phyloP scores from a whole-genome alignment of 2,329 filamentous ascomycete genomes.

The Gliomastix tumulicola region DNA sequence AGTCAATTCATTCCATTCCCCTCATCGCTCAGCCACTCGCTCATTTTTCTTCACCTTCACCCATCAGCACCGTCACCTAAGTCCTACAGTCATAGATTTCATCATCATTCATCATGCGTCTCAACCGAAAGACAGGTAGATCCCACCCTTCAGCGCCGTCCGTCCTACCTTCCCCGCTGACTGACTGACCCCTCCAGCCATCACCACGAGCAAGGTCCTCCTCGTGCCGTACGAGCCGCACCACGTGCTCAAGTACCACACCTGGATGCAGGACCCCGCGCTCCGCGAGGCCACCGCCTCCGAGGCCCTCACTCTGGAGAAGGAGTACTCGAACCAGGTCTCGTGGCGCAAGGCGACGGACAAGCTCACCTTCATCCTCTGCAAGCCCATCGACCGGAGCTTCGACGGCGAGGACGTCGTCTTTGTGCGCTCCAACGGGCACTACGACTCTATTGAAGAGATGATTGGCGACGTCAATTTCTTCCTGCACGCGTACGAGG shows the following conservation, averaged over 20 bases:
- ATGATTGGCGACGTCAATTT: conserved; percentile 78
- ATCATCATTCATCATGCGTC: conserved; percentile 35
- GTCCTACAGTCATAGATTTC: too few relatives aligned
- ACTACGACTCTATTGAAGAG: conserved; percentile 43
- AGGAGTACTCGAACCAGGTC: conserved; percentile 87
- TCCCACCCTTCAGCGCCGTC: background rate
- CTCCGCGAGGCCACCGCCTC: conserved; percentile 84
- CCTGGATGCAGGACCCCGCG: conserved; percentile 84
- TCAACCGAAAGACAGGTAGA: conserved; percentile 37
- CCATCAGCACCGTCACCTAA: too few relatives aligned
- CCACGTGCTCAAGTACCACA: conserved; percentile 78
- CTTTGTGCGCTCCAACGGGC: conserved; percentile 17
- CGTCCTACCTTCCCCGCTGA: background rate
- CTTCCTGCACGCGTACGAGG: conserved; percentile 59
- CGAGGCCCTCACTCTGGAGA: conserved; percentile 68
- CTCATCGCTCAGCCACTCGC: too few relatives aligned
- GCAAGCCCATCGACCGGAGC: conserved; percentile 34
- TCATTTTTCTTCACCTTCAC: too few relatives aligned
- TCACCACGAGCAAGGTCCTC: conserved; percentile 58
- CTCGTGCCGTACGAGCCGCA: conserved; percentile 78
- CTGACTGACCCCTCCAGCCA: conserved; percentile 37
- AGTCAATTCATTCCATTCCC: too few relatives aligned
- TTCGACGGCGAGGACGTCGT: background rate
- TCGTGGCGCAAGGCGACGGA: conserved; percentile 77
- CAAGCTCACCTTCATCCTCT: conserved; percentile 90